Evolutionary conservation across 2,329 filamentous ascomycete species (phyloP).

Genomic region (Phyllosticta paracitricarpa): DNA sequence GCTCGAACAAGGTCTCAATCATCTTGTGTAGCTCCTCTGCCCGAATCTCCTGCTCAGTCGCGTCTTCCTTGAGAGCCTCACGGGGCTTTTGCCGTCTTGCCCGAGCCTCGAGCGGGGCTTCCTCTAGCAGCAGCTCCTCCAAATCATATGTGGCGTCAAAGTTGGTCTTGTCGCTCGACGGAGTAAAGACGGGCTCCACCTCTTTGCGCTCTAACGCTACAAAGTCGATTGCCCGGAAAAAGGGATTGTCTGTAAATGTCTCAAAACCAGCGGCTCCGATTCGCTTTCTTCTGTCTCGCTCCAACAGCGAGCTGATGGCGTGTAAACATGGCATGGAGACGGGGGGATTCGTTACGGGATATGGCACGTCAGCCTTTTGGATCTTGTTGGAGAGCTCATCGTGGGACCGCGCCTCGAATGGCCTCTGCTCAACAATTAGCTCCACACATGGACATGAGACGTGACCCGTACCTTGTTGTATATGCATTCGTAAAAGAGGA

Average conservation of each 20-base stretch:
- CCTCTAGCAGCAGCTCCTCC: conserved; percentile 85
- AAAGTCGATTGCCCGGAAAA: conserved; percentile 83
- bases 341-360: conserved; percentile 83
- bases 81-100: conserved; percentile 89
- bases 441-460: background rate
- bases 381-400: conserved; percentile 72
- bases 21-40: conserved; percentile 89
- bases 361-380: conserved; percentile 70
- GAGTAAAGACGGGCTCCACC: conserved; percentile 82
- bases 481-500: conserved; percentile 98
- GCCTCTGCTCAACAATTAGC: conserved; percentile 48
- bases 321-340: conserved; percentile 83
- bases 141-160: conserved; percentile 98
- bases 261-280: conserved; percentile 78
- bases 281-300: conserved; percentile 67
- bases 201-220: conserved; percentile 73
- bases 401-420: conserved; percentile 85
- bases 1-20: conserved; percentile 88
- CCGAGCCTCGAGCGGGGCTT: conserved; percentile 86
- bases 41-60: conserved; percentile 86
- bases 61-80: conserved; percentile 84
- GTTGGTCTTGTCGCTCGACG: conserved; percentile 95
- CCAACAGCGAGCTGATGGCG: conserved; percentile 74
- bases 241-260: conserved; percentile 77
- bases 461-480: conserved; percentile 77